These are phyloP conservation scores for Lagenaria siceraria DNA, from an alignment of 306 rosid species.

Conservation along the genomic window DNA sequence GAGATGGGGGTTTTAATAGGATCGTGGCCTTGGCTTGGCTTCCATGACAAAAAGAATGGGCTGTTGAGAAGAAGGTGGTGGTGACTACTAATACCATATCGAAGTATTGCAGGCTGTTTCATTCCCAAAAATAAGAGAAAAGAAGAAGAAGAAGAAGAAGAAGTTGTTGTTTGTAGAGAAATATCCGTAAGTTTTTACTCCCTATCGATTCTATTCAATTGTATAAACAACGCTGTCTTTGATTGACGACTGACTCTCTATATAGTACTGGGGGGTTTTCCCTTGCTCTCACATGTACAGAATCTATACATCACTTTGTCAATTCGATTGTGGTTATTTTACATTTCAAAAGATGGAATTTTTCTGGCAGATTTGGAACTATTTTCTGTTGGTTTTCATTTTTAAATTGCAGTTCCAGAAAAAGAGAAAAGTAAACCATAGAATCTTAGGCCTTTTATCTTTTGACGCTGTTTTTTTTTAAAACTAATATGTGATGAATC, in stretches of 20 bases:
- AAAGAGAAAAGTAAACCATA: neutral
- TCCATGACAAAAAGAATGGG: neutral
- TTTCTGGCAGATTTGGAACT: neutral
- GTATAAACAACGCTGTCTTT: neutral
- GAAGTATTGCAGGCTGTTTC: neutral
- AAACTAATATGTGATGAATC: too few species aligned
- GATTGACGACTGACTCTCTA: neutral
- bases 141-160: neutral
- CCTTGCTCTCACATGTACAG: conserved; percentile 38
- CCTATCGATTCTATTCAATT: neutral
- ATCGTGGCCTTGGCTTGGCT: neutral
- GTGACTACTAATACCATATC: neutral
- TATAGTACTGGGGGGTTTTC: neutral
- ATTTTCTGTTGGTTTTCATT: neutral
- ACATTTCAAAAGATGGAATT: neutral
- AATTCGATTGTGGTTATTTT: conserved; percentile 15
- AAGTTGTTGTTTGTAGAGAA: neutral
- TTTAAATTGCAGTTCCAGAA: neutral
- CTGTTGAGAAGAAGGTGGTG: neutral
- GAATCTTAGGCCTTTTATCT: too few species aligned
- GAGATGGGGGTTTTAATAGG: neutral
- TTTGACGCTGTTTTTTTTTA: too few species aligned
- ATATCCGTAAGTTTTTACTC: neutral
- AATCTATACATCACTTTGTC: conserved; percentile 12
- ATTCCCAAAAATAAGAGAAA: neutral